A percentile compares a stretch with the other conserved stretches of the same genome.
phyloP scores from a whole-genome alignment of 1,284 basidiomycete genomes.

The Leccinum solheimii region DNA sequence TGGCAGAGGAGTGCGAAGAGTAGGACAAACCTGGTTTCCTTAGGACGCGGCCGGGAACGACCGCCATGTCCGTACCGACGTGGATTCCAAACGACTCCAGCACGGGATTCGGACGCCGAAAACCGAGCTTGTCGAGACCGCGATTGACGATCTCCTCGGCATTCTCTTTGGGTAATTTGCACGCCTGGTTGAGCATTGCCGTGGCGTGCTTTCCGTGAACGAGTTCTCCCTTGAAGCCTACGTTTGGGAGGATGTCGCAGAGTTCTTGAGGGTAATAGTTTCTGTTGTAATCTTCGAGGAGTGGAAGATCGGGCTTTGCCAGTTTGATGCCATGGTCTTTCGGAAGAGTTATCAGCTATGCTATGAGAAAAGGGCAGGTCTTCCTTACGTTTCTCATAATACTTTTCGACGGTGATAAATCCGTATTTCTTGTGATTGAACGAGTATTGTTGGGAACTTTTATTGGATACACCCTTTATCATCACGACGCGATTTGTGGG shows the following conservation, averaged over 20 bases:
- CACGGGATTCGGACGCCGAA: slow-evolving; percentile 46
- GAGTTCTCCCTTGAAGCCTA: slow-evolving; percentile 70
- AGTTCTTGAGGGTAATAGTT: slow-evolving; percentile 67
- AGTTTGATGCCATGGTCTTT: slow-evolving; percentile 60
- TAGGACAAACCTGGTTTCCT: slow-evolving; percentile 61
- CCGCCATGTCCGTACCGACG: slow-evolving; percentile 65
- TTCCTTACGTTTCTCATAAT: slow-evolving; percentile 59
- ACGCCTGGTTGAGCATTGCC: slow-evolving; percentile 66
- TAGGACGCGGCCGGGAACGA: slow-evolving; percentile 71
- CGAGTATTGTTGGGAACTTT: slow-evolving; percentile 48
- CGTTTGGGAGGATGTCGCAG: slow-evolving; percentile 68
- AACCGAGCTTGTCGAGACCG: slow-evolving; percentile 64
- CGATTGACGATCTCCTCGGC: slow-evolving; percentile 54
- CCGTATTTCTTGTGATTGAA: slow-evolving; percentile 56
- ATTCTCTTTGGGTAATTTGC: slow-evolving; percentile 67
- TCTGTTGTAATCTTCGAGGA: slow-evolving; percentile 63
- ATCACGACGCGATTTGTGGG: slow-evolving; percentile 64
- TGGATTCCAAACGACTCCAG: slow-evolving; percentile 56
- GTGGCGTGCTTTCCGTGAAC: slow-evolving; percentile 61
- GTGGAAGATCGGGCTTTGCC: slow-evolving; percentile 49
- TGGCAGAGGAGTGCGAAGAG: slow-evolving; percentile 40
- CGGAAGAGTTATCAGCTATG: neutral
- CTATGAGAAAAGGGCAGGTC: neutral
- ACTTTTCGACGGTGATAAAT: slow-evolving; percentile 58
- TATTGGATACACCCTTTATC: slow-evolving; percentile 49